Conservation (phyloP, 345 rosid genomes). For the Kernera saxatilis region DNA sequence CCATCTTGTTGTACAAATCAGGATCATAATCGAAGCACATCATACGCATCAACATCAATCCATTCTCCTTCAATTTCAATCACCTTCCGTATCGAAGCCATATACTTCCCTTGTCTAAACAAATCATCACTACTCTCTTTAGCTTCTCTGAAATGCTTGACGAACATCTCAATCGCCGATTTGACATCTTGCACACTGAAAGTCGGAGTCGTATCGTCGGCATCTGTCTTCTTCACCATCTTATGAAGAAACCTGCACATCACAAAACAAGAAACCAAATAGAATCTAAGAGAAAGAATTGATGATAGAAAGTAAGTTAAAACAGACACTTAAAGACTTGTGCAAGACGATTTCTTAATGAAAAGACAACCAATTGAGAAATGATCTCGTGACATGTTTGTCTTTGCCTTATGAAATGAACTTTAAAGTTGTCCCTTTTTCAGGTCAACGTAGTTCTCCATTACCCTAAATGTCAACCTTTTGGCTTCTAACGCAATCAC, state of each 20-base stretch:
- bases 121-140: slow-evolving; percentile 41
- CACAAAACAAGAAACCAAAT: too few species aligned
- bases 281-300: too few species aligned
- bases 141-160: slow-evolving; percentile 74
- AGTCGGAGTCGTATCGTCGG: slow-evolving; percentile 67
- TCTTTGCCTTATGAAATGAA: neutral
- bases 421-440: slow-evolving; percentile 10
- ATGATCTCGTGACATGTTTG: neutral
- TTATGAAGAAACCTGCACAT: too few species aligned
- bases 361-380: too few species aligned
- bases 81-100: slow-evolving; percentile 63
- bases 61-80: slow-evolving; percentile 86
- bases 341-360: too few species aligned
- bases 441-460: slow-evolving; percentile 16
- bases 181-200: slow-evolving; percentile 90
- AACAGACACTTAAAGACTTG: too few species aligned
- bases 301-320: too few species aligned
- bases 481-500: neutral
- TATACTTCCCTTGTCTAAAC: slow-evolving; percentile 77
- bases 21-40: slow-evolving; percentile 77
- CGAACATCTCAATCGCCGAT: slow-evolving; percentile 77
- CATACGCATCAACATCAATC: slow-evolving; percentile 85
- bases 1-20: slow-evolving; percentile 84
- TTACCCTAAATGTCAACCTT: slow-evolving; percentile 22
- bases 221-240: slow-evolving; percentile 63